Evolutionary conservation across 2,329 filamentous ascomycete genomes (phyloP).

Genomic region (Zymoseptoria tritici): DNA sequence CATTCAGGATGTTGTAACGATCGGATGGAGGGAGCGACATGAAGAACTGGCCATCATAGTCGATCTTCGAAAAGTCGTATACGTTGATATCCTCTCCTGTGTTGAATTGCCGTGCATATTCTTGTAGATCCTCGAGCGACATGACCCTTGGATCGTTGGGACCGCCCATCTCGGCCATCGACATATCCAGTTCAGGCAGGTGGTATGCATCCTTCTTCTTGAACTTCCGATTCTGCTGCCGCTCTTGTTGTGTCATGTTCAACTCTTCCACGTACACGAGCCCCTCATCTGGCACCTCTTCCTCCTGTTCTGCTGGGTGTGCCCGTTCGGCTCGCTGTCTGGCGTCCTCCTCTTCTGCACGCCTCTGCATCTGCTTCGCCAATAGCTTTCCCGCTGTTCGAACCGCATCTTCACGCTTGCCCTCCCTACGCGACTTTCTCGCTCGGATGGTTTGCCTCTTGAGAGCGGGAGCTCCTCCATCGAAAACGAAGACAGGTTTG

Average conservation of each 20-base stretch:
- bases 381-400: constrained; percentile 85
- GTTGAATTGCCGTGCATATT: constrained; percentile 88
- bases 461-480: constrained; percentile 83
- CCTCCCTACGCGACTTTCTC: constrained; percentile 73
- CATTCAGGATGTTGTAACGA: constrained; percentile 95
- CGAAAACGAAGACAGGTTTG: constrained; percentile 94
- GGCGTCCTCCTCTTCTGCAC: constrained; percentile 75
- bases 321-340: constrained; percentile 44
- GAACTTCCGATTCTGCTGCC: constrained; percentile 67
- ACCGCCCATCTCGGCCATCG: constrained; percentile 77
- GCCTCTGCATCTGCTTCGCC: constrained; percentile 86
- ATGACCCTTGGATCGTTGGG: constrained; percentile 93
- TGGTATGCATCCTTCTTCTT: constrained; percentile 93
- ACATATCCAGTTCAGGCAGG: constrained; percentile 72
- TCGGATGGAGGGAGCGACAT: constrained; percentile 81
- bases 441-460: constrained; percentile 85
- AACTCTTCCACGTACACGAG: constrained; percentile 89
- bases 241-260: constrained; percentile 70
- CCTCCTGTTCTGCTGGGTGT: constrained; percentile 44
- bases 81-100: constrained; percentile 76
- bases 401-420: constrained; percentile 83
- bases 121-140: constrained; percentile 87
- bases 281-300: constrained; percentile 62
- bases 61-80: constrained; percentile 98
- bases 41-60: constrained; percentile 95